phyloP scores from a whole-genome alignment of 2,329 filamentous ascomycete genomes.

The Zasmidium angulare region DNA sequence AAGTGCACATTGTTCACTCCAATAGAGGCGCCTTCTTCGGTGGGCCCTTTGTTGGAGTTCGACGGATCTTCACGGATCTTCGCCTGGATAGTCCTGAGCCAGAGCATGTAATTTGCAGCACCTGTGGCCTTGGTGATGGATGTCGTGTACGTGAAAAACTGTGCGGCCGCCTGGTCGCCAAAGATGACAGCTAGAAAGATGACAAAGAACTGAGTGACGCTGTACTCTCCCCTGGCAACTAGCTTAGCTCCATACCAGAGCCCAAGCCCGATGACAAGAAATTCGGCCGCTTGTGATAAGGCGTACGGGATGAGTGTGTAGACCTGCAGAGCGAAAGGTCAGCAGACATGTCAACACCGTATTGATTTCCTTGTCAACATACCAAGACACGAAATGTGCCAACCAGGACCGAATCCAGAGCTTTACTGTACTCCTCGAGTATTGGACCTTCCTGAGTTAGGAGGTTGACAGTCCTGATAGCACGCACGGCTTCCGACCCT shows the following conservation, averaged over 20 bases:
- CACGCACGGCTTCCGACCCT: constrained; percentile 33
- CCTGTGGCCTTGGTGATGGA: constrained; percentile 35
- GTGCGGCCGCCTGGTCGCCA: constrained; percentile 65
- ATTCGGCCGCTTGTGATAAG: constrained; percentile 34
- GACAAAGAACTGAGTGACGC: constrained; percentile 50
- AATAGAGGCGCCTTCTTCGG: constrained; percentile 5
- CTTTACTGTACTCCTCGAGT: constrained; percentile 19
- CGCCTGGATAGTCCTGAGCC: constrained; percentile 39
- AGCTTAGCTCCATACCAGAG: constrained; percentile 38
- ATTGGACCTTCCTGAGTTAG: constrained; percentile 24
- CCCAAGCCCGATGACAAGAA: constrained; percentile 32
- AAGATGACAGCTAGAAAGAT: constrained; percentile 64
- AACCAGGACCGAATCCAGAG: constrained; percentile 22
- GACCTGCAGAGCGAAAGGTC: too few relatives aligned
- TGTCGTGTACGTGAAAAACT: constrained; percentile 62
- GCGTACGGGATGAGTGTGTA: constrained; percentile 28
- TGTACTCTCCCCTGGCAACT: constrained; percentile 33
- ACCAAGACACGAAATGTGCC: too few relatives aligned
- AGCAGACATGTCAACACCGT: too few relatives aligned
- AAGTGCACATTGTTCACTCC: constrained; percentile 3
- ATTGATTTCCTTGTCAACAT: too few relatives aligned
- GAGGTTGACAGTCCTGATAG: constrained; percentile 32
- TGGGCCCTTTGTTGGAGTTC: constrained; percentile 31
- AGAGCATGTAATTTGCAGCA: constrained; percentile 45
- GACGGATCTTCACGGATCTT: constrained; percentile 37